A percentile compares a stretch with the other conserved stretches of the same genome.
phyloP scores from a whole-genome alignment of 2,329 filamentous ascomycete genomes.

The Claviceps purpurea region DNA sequence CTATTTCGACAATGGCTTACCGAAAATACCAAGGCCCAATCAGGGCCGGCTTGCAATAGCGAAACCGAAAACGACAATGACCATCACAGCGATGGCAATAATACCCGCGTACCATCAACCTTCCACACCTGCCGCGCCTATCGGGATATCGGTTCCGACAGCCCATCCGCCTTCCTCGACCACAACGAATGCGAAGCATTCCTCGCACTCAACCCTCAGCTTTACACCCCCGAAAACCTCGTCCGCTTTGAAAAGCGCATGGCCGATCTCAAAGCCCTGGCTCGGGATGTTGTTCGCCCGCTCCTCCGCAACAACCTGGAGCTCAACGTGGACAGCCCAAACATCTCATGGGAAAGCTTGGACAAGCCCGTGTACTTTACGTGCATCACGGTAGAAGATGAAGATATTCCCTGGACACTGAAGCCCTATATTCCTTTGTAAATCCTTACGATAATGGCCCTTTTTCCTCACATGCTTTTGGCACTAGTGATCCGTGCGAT shows the following conservation, averaged over 20 bases:
- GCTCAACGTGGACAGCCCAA: constrained; percentile 47
- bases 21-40: constrained; percentile 70
- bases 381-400: constrained; percentile 33
- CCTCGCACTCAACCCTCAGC: constrained; percentile 65
- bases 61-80: constrained; percentile 5
- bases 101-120: constrained; percentile 31
- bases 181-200: constrained; percentile 89
- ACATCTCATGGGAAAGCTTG: constrained; percentile 17
- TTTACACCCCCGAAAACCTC: constrained; percentile 79
- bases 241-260: constrained; percentile 74
- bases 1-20: constrained; percentile 89
- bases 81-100: neutral
- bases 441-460: no score
- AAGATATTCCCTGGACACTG: constrained; percentile 36
- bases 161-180: constrained; percentile 49
- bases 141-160: constrained; percentile 55
- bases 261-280: constrained; percentile 77
- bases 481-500: no score
- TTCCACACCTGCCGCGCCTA: constrained; percentile 60
- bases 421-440: neutral
- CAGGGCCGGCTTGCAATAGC: constrained; percentile 19
- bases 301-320: constrained; percentile 78
- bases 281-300: constrained; percentile 69
- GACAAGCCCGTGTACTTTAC: constrained; percentile 36
- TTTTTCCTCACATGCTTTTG: no score